phyloP scores from a whole-genome alignment of 2,329 filamentous ascomycete species.

The Aphanocladium album region DNA sequence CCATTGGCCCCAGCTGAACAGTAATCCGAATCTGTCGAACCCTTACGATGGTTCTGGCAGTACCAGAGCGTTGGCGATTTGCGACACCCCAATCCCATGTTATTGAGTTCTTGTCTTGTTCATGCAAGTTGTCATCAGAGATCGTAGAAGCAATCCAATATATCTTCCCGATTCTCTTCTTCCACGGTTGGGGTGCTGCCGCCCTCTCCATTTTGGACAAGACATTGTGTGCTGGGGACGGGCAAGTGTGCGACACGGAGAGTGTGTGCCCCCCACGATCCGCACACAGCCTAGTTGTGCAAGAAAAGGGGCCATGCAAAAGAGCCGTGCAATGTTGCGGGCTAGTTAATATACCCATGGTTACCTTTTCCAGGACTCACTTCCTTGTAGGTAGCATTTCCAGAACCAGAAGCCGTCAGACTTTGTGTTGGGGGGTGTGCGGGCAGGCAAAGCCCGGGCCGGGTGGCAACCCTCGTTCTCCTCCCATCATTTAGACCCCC shows the following conservation, averaged over 20 bases:
- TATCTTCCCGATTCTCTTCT: constrained; percentile 6
- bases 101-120: not conserved
- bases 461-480: not conserved
- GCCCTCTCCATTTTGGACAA: not conserved
- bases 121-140: constrained; percentile 6
- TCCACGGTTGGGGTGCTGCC: not conserved
- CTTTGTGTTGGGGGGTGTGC: not conserved
- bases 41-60: not conserved
- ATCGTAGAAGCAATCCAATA: constrained; percentile 7
- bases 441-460: not conserved
- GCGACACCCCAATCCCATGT: not conserved
- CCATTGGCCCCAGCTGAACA: constrained; percentile 4
- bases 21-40: not conserved
- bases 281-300: constrained; percentile 2
- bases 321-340: constrained; percentile 8
- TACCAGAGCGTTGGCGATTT: not conserved
- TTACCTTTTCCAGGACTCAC: constrained; percentile 1
- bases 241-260: not conserved
- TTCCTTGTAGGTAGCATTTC: constrained; percentile 8
- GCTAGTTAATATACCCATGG: constrained; percentile 8
- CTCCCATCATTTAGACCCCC: not conserved
- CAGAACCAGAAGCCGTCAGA: constrained; percentile 4
- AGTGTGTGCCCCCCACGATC: constrained; percentile 8
- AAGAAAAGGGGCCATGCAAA: not conserved
- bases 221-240: not conserved